phyloP scores from a whole-genome alignment of 1,139 yeast genomes.

The Taphrina betulina region DNA sequence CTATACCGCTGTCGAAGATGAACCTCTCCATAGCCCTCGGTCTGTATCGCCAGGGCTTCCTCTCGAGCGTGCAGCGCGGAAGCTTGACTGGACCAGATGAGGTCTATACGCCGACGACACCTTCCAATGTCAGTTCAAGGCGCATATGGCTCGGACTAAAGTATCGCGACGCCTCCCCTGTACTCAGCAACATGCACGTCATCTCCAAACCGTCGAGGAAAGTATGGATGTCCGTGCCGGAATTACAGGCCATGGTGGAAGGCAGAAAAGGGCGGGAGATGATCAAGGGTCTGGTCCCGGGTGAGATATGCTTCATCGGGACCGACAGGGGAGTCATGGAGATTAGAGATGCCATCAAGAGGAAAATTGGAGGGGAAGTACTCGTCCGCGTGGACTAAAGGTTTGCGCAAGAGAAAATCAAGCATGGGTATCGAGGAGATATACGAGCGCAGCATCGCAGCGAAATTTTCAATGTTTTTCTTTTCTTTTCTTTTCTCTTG shows the following conservation, averaged over 20 bases:
- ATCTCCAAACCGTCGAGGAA: conserved; percentile 84
- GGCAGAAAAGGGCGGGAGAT: conserved; percentile 75
- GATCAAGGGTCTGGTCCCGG: conserved; percentile 74
- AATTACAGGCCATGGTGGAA: conserved; percentile 68
- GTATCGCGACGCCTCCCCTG: conserved; percentile 77
- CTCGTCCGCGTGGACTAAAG: conserved; percentile 70
- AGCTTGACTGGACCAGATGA: conserved; percentile 85
- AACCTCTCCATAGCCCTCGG: conserved; percentile 82
- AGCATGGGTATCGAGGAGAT: too few species aligned
- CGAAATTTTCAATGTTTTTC: too few species aligned
- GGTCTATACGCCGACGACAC: conserved; percentile 73
- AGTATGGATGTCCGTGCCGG: conserved; percentile 62
- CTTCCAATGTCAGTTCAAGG: conserved; percentile 80
- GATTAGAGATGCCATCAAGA: conserved; percentile 82
- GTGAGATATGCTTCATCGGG: conserved; percentile 76
- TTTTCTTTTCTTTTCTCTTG: too few species aligned
- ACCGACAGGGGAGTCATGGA: conserved; percentile 58
- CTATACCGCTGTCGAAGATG: conserved; percentile 78
- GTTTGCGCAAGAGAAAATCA: not conserved
- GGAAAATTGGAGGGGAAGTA: conserved; percentile 70
- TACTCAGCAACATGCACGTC: conserved; percentile 66
- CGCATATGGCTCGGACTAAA: conserved; percentile 90
- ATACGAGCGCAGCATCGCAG: too few species aligned
- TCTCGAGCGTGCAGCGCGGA: conserved; percentile 81
- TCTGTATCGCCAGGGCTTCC: conserved; percentile 85